Percentiles rank a stretch among this genome's conserved stretches.
Evolutionary conservation across 495 filamentous ascomycete genomes (phyloP).

Genomic region (Neurospora terricola): DNA sequence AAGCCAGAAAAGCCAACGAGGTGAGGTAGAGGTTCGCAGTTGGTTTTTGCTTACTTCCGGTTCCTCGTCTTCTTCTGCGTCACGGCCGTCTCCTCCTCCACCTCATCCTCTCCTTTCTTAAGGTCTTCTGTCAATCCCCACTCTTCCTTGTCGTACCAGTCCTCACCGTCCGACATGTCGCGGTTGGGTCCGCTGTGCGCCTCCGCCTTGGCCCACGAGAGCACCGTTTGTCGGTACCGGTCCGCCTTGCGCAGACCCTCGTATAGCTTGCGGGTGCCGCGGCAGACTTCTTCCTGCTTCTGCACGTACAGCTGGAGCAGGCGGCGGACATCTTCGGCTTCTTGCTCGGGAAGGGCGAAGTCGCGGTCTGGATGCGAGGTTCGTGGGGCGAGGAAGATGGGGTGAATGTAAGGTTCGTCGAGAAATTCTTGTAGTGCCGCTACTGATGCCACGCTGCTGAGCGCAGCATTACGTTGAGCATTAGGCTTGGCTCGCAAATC

Average conservation of each 20-base stretch:
- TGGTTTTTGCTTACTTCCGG: slow-evolving; percentile 30
- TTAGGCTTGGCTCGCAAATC: neutral
- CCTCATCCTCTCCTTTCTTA: slow-evolving; percentile 86
- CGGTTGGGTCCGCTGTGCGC: slow-evolving; percentile 64
- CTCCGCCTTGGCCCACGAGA: slow-evolving; percentile 81
- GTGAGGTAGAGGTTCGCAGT: neutral
- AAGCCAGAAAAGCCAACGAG: neutral
- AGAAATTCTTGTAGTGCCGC: slow-evolving; percentile 16
- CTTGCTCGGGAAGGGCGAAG: slow-evolving; percentile 64
- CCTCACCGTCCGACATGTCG: slow-evolving; percentile 80
- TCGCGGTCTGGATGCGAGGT: slow-evolving; percentile 63
- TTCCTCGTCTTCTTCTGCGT: slow-evolving; percentile 68
- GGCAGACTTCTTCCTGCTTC: slow-evolving; percentile 89
- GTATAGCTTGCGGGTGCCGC: slow-evolving; percentile 66
- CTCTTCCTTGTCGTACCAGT: slow-evolving; percentile 89
- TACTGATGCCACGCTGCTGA: slow-evolving; percentile 33
- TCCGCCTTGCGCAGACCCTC: slow-evolving; percentile 67
- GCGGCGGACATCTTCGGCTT: slow-evolving; percentile 83
- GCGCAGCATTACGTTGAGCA: neutral
- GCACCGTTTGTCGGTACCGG: slow-evolving; percentile 65
- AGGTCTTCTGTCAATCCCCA: slow-evolving; percentile 79
- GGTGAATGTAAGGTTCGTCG: slow-evolving; percentile 56
- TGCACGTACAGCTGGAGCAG: slow-evolving; percentile 80
- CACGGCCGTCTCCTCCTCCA: slow-evolving; percentile 66
- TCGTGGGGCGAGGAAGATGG: slow-evolving; percentile 72